Percentiles rank a stretch among this genome's conserved stretches.
Conservation (phyloP, 768 basidiomycete species). For the Amanita subjunquillea region DNA sequence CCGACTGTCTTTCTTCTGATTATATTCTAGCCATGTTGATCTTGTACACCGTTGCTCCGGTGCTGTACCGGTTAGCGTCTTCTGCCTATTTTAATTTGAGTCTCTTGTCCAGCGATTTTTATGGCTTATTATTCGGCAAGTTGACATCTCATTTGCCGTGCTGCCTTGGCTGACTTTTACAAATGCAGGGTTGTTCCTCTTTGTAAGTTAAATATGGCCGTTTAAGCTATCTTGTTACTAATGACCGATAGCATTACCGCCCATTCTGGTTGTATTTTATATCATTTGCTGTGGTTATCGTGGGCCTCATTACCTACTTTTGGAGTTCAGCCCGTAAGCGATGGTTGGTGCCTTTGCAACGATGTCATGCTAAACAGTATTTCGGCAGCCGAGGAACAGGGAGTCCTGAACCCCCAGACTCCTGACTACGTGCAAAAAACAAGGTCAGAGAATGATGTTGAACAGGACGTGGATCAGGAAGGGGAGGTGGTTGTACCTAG, state of each 20-base stretch:
- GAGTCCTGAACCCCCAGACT: constrained; percentile 43
- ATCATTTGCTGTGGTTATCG: constrained; percentile 59
- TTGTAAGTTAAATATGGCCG: constrained; percentile 21
- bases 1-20: constrained; percentile 6
- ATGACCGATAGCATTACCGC: constrained; percentile 49
- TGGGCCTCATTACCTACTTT: constrained; percentile 76
- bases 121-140: constrained; percentile 69
- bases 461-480: not conserved
- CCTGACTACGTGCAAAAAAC: constrained; percentile 46
- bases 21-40: constrained; percentile 61
- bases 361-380: not conserved
- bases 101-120: constrained; percentile 82
- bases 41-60: constrained; percentile 77
- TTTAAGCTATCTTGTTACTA: constrained; percentile 2
- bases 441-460: not conserved
- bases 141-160: constrained; percentile 2
- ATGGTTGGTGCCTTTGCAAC: not conserved
- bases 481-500: not conserved
- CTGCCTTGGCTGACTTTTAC: not conserved
- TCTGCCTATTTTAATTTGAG: constrained; percentile 82
- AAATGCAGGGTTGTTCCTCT: constrained; percentile 36
- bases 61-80: constrained; percentile 78
- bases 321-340: constrained; percentile 75
- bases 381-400: constrained; percentile 61
- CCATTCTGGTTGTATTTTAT: constrained; percentile 90